Evolutionary conservation across 805 yeast species (phyloP), one percentile per base, ranked within the genome.

Genomic region (Yarrowia deformans): DNA sequence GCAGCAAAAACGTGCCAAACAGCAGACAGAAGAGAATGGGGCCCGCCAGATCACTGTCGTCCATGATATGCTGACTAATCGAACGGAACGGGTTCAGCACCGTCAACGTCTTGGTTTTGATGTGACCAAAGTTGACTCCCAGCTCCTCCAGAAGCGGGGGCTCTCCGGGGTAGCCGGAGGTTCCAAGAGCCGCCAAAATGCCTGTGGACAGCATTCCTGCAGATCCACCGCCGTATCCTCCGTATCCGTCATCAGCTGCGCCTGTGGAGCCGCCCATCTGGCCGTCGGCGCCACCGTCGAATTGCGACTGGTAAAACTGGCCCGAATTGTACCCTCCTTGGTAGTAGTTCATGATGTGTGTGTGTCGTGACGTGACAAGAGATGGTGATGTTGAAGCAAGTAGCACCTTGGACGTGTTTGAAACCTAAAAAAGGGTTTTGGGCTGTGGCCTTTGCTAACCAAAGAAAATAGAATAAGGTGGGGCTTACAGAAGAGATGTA

Each of bases 91-190:
- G 97, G 73, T 90, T 90, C 77, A 95, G 83, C 12, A 93, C 98
- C 0, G 94, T 91, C 75, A 87, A 79, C 0, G 98, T 95, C 81
- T 81, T 69, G 43, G 70, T 45, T 74, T 88, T 86, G 72, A 95
- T 94, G 76, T 94, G 98, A 49, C 84, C 84, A 75, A 95, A 95
- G 78, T 95, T 93, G 76, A 95, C 91, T 2, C 98, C 99, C 34
- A 95, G 79, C 76, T 95, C 99, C 76, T 95, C 97, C 66, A 95
- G 81, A 56, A 95, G 81, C 2, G 98, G 93, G 0, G 97, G 93
- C 78, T 95, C 99, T n/a, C 93, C 94, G 0, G 97, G 88, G 76
- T 95, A 95, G 0, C 99, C 99, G 0, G 90, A 83, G 0, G 97
- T 90, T 1, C 97, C 91, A 75, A 95, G 89, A 0, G 98, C 99